phyloP scores from a whole-genome alignment of 352 stramenopile species.

The Phytophthora fragariaefolia region DNA sequence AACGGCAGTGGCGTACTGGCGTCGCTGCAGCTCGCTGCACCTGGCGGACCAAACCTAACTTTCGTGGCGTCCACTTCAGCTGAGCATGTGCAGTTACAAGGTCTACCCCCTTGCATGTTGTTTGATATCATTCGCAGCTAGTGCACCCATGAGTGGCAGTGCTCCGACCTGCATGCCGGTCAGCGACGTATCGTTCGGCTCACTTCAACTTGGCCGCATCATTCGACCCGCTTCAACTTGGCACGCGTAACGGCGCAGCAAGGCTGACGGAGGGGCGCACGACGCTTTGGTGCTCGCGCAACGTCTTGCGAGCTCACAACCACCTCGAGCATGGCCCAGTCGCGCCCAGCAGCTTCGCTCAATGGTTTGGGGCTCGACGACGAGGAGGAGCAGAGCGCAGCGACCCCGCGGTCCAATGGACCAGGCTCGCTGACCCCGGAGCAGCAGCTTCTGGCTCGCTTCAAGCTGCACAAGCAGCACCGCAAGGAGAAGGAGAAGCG shows the following conservation, averaged over 20 bases:
- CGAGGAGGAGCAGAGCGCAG: slow-evolving; percentile 4
- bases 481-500: slow-evolving; percentile 69
- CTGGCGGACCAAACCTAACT: too few species aligned
- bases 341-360: slow-evolving; percentile 11
- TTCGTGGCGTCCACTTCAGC: too few species aligned
- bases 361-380: background rate
- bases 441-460: slow-evolving; percentile 73
- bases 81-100: too few species aligned
- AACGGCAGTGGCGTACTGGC: too few species aligned
- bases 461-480: slow-evolving; percentile 83
- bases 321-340: slow-evolving; percentile 25
- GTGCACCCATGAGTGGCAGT: too few species aligned
- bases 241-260: background rate
- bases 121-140: too few species aligned
- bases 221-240: background rate
- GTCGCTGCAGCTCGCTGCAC: too few species aligned
- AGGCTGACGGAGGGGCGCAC: background rate
- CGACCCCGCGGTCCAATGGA: slow-evolving; percentile 2
- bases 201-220: too few species aligned
- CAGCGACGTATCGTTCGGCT: too few species aligned
- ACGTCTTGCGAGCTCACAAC: slow-evolving; percentile 6
- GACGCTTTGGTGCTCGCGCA: background rate
- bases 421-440: slow-evolving; percentile 39
- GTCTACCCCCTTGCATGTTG: too few species aligned
- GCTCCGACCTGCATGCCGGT: too few species aligned